These are phyloP conservation scores for Scedosporium aurantiacum DNA, from an alignment of 2,329 filamentous ascomycete genomes.

Conservation along the genomic window DNA sequence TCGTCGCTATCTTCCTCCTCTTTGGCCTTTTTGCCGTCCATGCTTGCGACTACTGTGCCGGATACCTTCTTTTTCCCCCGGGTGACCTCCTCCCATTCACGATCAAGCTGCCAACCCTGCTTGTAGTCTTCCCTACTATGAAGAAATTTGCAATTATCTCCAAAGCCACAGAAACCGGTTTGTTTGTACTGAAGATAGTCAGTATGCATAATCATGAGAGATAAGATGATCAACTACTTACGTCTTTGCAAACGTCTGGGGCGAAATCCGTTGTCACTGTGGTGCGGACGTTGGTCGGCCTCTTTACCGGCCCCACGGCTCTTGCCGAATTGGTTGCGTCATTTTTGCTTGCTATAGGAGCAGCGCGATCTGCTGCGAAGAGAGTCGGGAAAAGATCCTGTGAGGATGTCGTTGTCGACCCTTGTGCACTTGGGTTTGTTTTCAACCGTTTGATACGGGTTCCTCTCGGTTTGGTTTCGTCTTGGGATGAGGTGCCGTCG, in stretches of 20 bases:
- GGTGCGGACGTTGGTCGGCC: constrained; percentile 78
- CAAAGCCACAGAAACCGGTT: constrained; percentile 48
- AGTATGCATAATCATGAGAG: constrained; percentile 10
- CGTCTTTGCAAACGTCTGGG: constrained; percentile 87
- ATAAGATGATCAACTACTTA: constrained; percentile 18
- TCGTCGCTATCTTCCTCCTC: constrained; percentile 43
- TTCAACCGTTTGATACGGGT: too few relatives aligned
- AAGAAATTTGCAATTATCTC: constrained; percentile 72
- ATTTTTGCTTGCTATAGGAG: constrained; percentile 56
- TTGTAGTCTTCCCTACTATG: constrained; percentile 71
- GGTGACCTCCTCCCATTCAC: constrained; percentile 80
- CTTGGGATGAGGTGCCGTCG: too few relatives aligned
- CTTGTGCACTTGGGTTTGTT: background rate
- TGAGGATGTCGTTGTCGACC: constrained; percentile 15
- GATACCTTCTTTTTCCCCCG: constrained; percentile 55
- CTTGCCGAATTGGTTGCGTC: constrained; percentile 80
- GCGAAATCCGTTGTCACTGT: constrained; percentile 85
- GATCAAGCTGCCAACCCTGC: constrained; percentile 89
- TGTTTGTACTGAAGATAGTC: constrained; percentile 14
- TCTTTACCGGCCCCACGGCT: constrained; percentile 74
- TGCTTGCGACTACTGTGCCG: constrained; percentile 51
- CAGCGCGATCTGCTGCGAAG: constrained; percentile 49
- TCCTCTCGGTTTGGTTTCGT: too few relatives aligned
- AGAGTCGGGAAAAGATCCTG: constrained; percentile 37
- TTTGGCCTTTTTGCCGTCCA: constrained; percentile 32